Evolutionary conservation across 768 basidiomycete genomes (phyloP).

Genomic region (Neoboletus magnificus): DNA sequence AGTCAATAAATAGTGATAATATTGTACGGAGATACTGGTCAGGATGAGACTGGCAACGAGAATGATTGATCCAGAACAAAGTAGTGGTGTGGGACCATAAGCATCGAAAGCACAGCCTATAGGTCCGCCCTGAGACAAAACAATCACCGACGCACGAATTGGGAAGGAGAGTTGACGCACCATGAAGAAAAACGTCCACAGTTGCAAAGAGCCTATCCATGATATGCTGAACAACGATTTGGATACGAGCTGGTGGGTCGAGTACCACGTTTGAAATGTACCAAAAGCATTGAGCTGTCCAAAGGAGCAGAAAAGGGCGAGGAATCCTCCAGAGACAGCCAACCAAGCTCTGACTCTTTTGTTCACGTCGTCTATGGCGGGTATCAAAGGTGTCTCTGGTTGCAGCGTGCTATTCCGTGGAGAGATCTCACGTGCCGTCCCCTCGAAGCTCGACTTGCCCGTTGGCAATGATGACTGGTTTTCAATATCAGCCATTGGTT

Average conservation of each 20-base stretch:
- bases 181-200: constrained; percentile 68
- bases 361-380: not conserved
- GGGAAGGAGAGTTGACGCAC: constrained; percentile 36
- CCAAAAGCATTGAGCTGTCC: constrained; percentile 73
- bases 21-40: constrained; percentile 55
- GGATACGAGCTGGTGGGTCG: constrained; percentile 51
- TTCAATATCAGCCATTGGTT: constrained; percentile 30
- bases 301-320: constrained; percentile 66
- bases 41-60: constrained; percentile 53
- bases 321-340: constrained; percentile 60
- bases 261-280: constrained; percentile 68
- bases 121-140: constrained; percentile 49
- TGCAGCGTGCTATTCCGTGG: constrained; percentile 25
- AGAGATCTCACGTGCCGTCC: constrained; percentile 15
- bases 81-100: constrained; percentile 54
- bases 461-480: constrained; percentile 22
- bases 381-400: constrained; percentile 15
- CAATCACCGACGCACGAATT: not conserved
- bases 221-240: constrained; percentile 55
- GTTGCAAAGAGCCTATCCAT: constrained; percentile 68
- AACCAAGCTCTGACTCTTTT: constrained; percentile 36
- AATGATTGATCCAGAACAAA: constrained; percentile 49
- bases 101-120: constrained; percentile 59
- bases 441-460: constrained; percentile 23
- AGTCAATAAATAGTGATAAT: constrained; percentile 58